Evolutionary conservation across 1,284 basidiomycete genomes (phyloP).

Genomic region (Entoloma clypeatum): DNA sequence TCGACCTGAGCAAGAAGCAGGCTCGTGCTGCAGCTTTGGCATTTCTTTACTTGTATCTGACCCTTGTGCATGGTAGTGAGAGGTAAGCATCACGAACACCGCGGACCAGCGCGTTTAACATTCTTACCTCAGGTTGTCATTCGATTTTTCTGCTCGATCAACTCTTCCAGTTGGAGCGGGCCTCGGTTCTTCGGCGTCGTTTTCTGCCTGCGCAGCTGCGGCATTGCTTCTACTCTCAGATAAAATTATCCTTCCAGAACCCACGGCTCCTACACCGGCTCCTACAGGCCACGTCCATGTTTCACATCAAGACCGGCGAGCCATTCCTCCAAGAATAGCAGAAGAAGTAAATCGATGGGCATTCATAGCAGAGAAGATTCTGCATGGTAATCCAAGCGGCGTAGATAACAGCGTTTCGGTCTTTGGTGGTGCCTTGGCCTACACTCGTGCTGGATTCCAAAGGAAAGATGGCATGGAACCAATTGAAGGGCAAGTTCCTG

Average conservation of each 20-base stretch:
- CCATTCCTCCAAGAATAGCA: slow-evolving; percentile 56
- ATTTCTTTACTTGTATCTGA: slow-evolving; percentile 95
- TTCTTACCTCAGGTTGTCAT: slow-evolving; percentile 49
- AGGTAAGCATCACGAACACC: slow-evolving; percentile 44
- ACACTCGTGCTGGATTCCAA: slow-evolving; percentile 78
- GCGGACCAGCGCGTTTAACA: slow-evolving; percentile 10
- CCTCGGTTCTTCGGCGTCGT: slow-evolving; percentile 95
- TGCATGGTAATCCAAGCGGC: slow-evolving; percentile 97
- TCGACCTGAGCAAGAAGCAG: slow-evolving; percentile 41
- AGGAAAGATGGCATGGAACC: slow-evolving; percentile 78
- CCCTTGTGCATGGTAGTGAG: slow-evolving; percentile 51
- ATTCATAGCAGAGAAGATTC: slow-evolving; percentile 92
- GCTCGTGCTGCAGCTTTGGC: slow-evolving; percentile 72
- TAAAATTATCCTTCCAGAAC: slow-evolving; percentile 52
- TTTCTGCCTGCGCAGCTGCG: slow-evolving; percentile 83
- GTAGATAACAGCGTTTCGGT: slow-evolving; percentile 96
- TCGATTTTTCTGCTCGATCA: slow-evolving; percentile 83
- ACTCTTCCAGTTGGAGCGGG: slow-evolving; percentile 99
- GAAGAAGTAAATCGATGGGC: slow-evolving; percentile 91
- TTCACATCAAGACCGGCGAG: slow-evolving; percentile 61
- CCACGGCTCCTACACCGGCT: slow-evolving; percentile 43
- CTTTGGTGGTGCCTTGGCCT: slow-evolving; percentile 91
- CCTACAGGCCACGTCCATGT: slow-evolving; percentile 53
- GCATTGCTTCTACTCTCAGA: slow-evolving; percentile 73
- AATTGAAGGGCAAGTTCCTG: slow-evolving; percentile 71